Conservation (phyloP, 208 protist genomes). For the Trypanosoma lewisi region DNA sequence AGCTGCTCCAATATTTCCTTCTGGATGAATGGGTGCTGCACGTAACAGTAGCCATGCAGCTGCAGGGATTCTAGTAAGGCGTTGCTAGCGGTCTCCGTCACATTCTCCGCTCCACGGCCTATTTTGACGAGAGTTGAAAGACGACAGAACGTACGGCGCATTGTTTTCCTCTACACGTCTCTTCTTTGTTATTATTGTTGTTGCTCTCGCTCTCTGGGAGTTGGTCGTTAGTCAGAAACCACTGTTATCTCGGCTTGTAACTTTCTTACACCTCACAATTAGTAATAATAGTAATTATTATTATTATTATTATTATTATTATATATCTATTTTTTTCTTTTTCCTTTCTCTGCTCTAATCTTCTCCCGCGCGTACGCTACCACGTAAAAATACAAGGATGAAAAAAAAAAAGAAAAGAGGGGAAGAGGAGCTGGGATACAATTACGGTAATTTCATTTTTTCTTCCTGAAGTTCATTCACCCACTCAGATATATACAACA, state of each 20-base stretch:
- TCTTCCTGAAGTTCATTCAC: neutral
- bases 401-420: neutral
- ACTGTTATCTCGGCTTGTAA: neutral
- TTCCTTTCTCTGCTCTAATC: neutral
- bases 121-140: slow-evolving; percentile 79
- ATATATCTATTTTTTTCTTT: too few relatives aligned
- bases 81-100: slow-evolving; percentile 82
- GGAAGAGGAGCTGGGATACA: too few relatives aligned
- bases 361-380: neutral
- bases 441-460: too few relatives aligned
- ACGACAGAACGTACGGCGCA: slow-evolving; percentile 41
- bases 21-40: slow-evolving; percentile 88
- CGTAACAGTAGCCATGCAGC: slow-evolving; percentile 86
- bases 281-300: too few relatives aligned
- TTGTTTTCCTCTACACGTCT: slow-evolving; percentile 20
- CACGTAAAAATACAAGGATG: neutral
- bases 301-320: too few relatives aligned
- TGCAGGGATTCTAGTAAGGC: slow-evolving; percentile 82
- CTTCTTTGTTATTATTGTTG: neutral
- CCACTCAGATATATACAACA: too few relatives aligned
- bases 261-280: neutral
- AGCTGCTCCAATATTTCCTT: slow-evolving; percentile 82
- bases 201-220: neutral
- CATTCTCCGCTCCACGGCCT: slow-evolving; percentile 67
- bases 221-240: neutral